These are phyloP conservation scores for Cyathus olla DNA, from an alignment of 1,284 basidiomycete species.

Conservation along the genomic window DNA sequence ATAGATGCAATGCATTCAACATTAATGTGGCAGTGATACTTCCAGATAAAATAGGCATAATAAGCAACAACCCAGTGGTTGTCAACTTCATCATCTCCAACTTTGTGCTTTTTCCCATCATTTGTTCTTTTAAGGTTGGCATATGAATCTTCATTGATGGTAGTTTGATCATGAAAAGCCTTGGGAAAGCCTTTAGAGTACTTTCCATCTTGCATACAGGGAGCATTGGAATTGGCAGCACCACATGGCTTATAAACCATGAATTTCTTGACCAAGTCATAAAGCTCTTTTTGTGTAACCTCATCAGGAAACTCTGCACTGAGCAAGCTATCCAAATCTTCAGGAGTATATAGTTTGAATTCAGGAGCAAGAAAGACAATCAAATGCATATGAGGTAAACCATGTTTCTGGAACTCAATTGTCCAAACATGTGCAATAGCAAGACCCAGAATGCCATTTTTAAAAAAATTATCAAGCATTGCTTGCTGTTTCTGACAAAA, in stretches of 20 bases:
- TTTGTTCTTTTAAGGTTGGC: constrained; percentile 2
- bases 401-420: constrained; percentile 59
- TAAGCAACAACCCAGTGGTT: constrained; percentile 49
- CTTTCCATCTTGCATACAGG: constrained; percentile 33
- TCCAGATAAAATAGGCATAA: constrained; percentile 35
- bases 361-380: constrained; percentile 43
- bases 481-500: constrained; percentile 49
- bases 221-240: constrained; percentile 26
- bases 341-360: constrained; percentile 37
- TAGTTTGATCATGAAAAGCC: constrained; percentile 34
- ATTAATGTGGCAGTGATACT: constrained; percentile 60
- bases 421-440: constrained; percentile 40
- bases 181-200: constrained; percentile 51
- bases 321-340: constrained; percentile 48
- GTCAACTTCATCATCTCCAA: constrained; percentile 16
- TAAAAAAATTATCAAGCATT: constrained; percentile 41
- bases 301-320: constrained; percentile 51
- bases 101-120: constrained; percentile 4
- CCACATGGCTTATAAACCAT: constrained; percentile 58
- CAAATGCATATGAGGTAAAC: constrained; percentile 56
- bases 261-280: constrained; percentile 25
- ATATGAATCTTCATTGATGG: constrained; percentile 27
- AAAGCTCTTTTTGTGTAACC: constrained; percentile 41
- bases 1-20: constrained; percentile 44
- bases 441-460: constrained; percentile 38